These are phyloP conservation scores for Xerocomus potaroensis DNA, from an alignment of 768 basidiomycete genomes.

Conservation along the genomic window DNA sequence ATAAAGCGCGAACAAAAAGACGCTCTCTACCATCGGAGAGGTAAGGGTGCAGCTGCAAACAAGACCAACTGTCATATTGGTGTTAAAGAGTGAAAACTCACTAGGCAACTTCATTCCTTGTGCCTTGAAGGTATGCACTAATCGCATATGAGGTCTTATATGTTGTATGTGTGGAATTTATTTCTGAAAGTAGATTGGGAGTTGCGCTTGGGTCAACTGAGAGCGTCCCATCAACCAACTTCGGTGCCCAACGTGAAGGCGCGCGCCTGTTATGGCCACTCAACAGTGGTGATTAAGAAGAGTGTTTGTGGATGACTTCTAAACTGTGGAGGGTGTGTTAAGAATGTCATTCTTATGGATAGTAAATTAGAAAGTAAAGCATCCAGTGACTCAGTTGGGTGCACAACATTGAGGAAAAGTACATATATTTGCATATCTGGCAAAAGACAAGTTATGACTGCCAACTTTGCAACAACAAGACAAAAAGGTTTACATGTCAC, in stretches of 20 bases:
- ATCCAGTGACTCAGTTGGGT: too few species aligned
- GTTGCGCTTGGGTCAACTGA: slow-evolving; percentile 42
- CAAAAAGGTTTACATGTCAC: too few species aligned
- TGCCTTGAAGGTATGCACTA: slow-evolving; percentile 44
- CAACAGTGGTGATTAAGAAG: slow-evolving; percentile 51
- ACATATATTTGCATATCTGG: too few species aligned
- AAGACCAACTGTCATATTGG: not conserved
- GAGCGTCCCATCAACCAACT: not conserved
- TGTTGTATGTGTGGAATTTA: slow-evolving; percentile 36
- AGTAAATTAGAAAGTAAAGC: too few species aligned
- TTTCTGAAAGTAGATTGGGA: slow-evolving; percentile 32
- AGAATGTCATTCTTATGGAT: too few species aligned
- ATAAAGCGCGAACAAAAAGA: not conserved
- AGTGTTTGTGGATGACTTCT: slow-evolving; percentile 36
- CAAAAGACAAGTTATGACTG: too few species aligned
- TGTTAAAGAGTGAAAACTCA: slow-evolving; percentile 29
- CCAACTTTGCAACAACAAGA: too few species aligned
- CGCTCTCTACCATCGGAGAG: slow-evolving; percentile 7
- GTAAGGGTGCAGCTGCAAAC: slow-evolving; percentile 17
- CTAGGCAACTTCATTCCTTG: slow-evolving; percentile 58
- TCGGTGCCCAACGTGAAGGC: not conserved
- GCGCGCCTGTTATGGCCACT: slow-evolving; percentile 51
- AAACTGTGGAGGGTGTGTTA: slow-evolving; percentile 40
- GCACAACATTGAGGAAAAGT: too few species aligned
- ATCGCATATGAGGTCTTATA: slow-evolving; percentile 50